These are phyloP conservation scores for Mrakia blollopis DNA, from an alignment of 768 basidiomycete genomes.

Conservation along the genomic window DNA sequence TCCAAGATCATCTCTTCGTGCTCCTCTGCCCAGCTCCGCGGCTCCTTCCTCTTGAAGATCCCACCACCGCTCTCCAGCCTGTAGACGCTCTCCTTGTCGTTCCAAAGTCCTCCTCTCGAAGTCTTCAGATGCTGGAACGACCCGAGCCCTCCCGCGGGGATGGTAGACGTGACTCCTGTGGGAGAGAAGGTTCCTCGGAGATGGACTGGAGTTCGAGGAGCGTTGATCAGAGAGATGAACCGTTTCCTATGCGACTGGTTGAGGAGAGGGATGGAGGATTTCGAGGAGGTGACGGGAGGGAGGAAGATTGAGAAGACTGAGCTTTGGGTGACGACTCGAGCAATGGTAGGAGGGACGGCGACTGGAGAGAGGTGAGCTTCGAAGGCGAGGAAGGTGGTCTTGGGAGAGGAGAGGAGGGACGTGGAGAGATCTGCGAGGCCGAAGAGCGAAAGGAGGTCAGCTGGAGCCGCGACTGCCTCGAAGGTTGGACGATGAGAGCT, in stretches of 20 bases:
- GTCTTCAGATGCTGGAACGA: not conserved
- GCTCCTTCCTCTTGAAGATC: not conserved
- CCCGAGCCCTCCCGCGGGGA: not conserved
- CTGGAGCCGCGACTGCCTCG: too few species aligned
- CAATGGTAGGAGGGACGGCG: not conserved
- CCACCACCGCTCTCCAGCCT: not conserved
- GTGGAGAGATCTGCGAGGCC: not conserved
- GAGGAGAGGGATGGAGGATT: not conserved
- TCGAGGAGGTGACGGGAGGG: not conserved
- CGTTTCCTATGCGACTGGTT: not conserved
- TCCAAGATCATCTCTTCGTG: constrained; percentile 14
- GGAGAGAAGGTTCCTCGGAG: constrained; percentile 13
- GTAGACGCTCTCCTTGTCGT: not conserved
- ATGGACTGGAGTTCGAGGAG: not conserved
- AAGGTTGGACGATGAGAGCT: not conserved
- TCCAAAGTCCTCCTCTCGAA: not conserved
- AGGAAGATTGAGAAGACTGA: constrained; percentile 4
- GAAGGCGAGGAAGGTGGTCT: constrained; percentile 5
- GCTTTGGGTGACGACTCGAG: constrained; percentile 1
- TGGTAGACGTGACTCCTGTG: not conserved
- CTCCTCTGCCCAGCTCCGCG: not conserved
- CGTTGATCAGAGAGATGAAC: constrained; percentile 1
- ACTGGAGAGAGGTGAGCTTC: constrained; percentile 1
- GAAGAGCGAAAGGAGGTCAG: too few species aligned
- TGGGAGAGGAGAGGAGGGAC: not conserved